Base-by-base conservation (phyloP, 371 early-diverging fungal species). In the Parasitella parasitica region DNA sequence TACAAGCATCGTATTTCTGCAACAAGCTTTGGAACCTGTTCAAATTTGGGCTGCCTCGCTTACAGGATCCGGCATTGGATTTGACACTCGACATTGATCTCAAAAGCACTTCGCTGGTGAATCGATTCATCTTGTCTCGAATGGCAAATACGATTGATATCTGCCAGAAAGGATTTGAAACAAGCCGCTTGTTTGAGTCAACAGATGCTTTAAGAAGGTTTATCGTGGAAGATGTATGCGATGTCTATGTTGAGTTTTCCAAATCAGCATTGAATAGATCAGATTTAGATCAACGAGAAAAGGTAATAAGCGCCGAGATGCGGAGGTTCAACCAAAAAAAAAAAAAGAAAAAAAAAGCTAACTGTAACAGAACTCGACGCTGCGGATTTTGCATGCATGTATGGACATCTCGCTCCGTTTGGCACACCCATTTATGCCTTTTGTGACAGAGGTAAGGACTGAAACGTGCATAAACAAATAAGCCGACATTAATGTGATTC, bases 1-100 rank as follows among this genome's bases (percentile, higher is more conserved):
- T 93, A 54, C 91, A 97, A 6, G 93, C 95, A 49, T 84, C 91
- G 36, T 91, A 96, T 69, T 97, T 98, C 69, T 95, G 97, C 73
- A 99, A 99, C 78, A 99, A 99, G 78, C 77, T 99, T 13, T 99
- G 98, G 98, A 98, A 99, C 73, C 85, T 96, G 5, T 89, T 92
- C 57, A 88, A 84, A 37, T 94, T 94, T 71, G 88, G 89, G 35
- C 75, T 85, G 46, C 80, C 62, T 57, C 49, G 79, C 50, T 71
- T 91, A 54, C 67, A 81, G 22, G 60, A 85, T 24, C 22, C 38
- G 18, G 22, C 54, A 34, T 9, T 57, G 12, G 32, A 46, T 18
- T 49, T 57, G 30, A 38, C 54, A 9, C 13, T 46, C 2, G 46
- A 46, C 12, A 13, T 46, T 22, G 46, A 46, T 46, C 11, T 52